A percentile compares a stretch with the other conserved stretches of the same genome.
Evolutionary conservation across 148 eudicot species (phyloP).

Genomic region (Rhododendron molle): DNA sequence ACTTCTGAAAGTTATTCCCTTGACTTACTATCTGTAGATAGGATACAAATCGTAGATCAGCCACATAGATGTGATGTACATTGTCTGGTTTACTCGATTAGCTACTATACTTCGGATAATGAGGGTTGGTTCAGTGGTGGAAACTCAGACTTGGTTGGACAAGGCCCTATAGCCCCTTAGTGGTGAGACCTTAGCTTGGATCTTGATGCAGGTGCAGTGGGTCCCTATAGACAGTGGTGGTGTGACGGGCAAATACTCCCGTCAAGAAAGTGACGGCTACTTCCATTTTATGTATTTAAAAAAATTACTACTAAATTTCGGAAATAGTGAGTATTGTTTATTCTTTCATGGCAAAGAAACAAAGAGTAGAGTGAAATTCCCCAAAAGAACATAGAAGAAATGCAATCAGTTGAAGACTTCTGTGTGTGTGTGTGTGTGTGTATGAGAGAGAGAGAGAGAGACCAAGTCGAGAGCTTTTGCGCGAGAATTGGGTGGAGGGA

Average conservation of each 20-base stretch:
- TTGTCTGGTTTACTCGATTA: not conserved
- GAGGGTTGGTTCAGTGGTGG: not conserved
- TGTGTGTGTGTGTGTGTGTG: too few relatives aligned
- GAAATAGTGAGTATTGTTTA: not conserved
- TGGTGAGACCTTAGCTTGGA: not conserved
- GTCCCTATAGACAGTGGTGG: not conserved
- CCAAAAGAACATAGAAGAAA: not conserved
- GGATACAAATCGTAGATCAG: not conserved
- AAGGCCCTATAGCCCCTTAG: not conserved
- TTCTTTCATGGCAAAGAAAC: not conserved
- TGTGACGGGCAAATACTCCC: not conserved
- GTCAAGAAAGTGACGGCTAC: not conserved
- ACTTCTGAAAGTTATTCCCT: not conserved
- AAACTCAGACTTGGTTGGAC: not conserved
- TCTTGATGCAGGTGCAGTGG: not conserved
- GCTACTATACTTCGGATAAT: not conserved
- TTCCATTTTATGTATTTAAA: too few relatives aligned
- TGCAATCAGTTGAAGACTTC: not conserved
- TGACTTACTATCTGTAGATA: not conserved
- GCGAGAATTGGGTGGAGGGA: not conserved
- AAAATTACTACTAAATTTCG: too few relatives aligned
- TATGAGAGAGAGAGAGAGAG: not conserved
- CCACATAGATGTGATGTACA: not conserved
- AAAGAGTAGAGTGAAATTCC: not conserved
- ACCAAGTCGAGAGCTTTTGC: not conserved